Base-by-base conservation (phyloP, 208 protist genomes). In the Polymyxa betae region DNA sequence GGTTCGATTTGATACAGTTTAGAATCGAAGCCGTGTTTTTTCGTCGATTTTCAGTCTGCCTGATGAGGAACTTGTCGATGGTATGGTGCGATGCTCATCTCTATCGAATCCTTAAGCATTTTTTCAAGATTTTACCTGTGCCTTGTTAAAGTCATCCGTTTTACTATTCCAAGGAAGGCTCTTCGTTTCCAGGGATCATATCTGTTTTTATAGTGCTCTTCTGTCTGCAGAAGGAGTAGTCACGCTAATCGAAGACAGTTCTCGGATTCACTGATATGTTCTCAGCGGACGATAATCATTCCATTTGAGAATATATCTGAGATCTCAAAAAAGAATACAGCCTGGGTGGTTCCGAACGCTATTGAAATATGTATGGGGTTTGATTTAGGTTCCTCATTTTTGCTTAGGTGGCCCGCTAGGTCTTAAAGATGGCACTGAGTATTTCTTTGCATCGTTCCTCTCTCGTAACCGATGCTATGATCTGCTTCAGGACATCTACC, bases 271-370 rank as follows among this genome's bases (percentile, higher is more conserved):
- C 16, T 35, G 5, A n/a, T 12, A 35, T 82, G 40, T 82, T n/a
- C n/a, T n/a, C n/a, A 82, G 72, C 5, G 35, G 72, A 82, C 72
- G n/a, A 20, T 82, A 12, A n/a, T 82, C 5, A 82, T 82, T 43
- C 16, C 72, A 20, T 82, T 82, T 82, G 72, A 5, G 10, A n/a
- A 82, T 45, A n/a, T 82, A 43, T 5, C 16, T 82, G 35, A 82
- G 5, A 82, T 82, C 35, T 20, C 72, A 82, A 82, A 82, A 82
- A 35, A 43, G 72, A 82, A 82, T 43, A 82, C 72, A 20, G 72
- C n/a, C n/a, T 82, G 72, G 72, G 72, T 82, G 35, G 72, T 82
- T n/a, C 72, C 72, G 35, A 82, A 82, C 72, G 72, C 72, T 43
- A 82, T 82, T 35, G 72, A 82, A 82, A 82, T 82, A 45, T 20